Evolutionary conservation across 2,329 filamentous ascomycete species (phyloP).

Genomic region (Talaromyces sp.): DNA sequence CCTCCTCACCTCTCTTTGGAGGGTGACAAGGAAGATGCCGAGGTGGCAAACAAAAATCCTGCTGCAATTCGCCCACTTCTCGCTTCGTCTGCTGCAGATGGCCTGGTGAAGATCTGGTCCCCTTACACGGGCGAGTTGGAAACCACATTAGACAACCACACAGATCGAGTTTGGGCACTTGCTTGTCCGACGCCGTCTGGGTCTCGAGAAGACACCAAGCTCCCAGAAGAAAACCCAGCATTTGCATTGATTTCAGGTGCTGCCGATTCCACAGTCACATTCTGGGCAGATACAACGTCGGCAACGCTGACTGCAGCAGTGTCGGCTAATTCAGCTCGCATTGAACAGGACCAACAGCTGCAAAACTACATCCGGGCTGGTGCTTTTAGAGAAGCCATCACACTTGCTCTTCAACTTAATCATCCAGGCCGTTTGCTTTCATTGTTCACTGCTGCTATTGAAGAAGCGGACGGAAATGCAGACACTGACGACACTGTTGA

Average conservation of each 20-base stretch:
- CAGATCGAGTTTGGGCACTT: slow-evolving; percentile 90
- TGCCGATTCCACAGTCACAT: slow-evolving; percentile 86
- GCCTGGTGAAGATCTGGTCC: slow-evolving; percentile 95
- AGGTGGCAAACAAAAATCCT: slow-evolving; percentile 24
- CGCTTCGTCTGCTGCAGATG: slow-evolving; percentile 85
- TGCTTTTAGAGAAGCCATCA: slow-evolving; percentile 89
- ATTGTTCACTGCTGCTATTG: slow-evolving; percentile 76
- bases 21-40: slow-evolving; percentile 27
- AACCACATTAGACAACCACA: slow-evolving; percentile 92
- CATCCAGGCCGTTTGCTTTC: slow-evolving; percentile 82
- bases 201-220: slow-evolving; percentile 24
- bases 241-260: slow-evolving; percentile 76
- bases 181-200: slow-evolving; percentile 54
- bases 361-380: slow-evolving; percentile 86
- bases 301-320: slow-evolving; percentile 71
- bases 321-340: slow-evolving; percentile 67
- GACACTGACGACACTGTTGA: slow-evolving; percentile 24
- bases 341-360: slow-evolving; percentile 91
- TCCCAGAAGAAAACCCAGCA: slow-evolving; percentile 40
- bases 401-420: slow-evolving; percentile 85
- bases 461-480: slow-evolving; percentile 59
- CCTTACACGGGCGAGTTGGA: slow-evolving; percentile 77
- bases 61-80: slow-evolving; percentile 41
- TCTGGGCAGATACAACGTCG: slow-evolving; percentile 89
- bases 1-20: slow-evolving; percentile 35